phyloP scores from a whole-genome alignment of 225 moss, liverwort and hornwort genomes.

The Pseudoscleropodium purum region DNA sequence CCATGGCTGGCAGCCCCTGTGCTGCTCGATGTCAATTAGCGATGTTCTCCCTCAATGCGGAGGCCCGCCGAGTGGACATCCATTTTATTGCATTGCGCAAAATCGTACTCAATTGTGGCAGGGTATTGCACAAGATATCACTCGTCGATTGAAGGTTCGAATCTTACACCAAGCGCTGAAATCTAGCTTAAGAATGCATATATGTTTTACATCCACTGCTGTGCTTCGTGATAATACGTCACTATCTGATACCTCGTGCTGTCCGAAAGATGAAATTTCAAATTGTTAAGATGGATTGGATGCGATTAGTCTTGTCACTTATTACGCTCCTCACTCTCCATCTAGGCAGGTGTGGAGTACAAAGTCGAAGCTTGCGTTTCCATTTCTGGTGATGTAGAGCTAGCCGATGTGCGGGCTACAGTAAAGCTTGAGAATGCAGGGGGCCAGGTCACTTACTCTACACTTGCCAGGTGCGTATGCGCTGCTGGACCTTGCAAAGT shows the following conservation, averaged over 20 bases:
- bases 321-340: not conserved
- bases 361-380: slow-evolving; percentile 72
- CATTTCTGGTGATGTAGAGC: slow-evolving; percentile 42
- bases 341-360: slow-evolving; percentile 57
- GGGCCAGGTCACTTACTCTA: slow-evolving; percentile 42
- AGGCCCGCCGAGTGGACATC: slow-evolving; percentile 36
- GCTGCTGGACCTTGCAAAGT: not conserved
- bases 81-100: slow-evolving; percentile 58
- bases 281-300: not conserved
- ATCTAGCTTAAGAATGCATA: not conserved
- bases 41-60: slow-evolving; percentile 30
- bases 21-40: slow-evolving; percentile 54
- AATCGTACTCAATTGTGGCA: slow-evolving; percentile 76
- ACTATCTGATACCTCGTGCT: not conserved
- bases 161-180: not conserved
- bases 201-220: not conserved
- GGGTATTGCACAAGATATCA: slow-evolving; percentile 80
- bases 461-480: slow-evolving; percentile 53
- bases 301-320: not conserved
- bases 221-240: not conserved
- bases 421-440: slow-evolving; percentile 50
- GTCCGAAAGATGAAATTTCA: not conserved
- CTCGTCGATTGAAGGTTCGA: slow-evolving; percentile 45
- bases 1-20: slow-evolving; percentile 43
- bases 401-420: slow-evolving; percentile 59